phyloP scores from a whole-genome alignment of 139 green algal genomes.

The Deuterostichococcus epilithicus region DNA sequence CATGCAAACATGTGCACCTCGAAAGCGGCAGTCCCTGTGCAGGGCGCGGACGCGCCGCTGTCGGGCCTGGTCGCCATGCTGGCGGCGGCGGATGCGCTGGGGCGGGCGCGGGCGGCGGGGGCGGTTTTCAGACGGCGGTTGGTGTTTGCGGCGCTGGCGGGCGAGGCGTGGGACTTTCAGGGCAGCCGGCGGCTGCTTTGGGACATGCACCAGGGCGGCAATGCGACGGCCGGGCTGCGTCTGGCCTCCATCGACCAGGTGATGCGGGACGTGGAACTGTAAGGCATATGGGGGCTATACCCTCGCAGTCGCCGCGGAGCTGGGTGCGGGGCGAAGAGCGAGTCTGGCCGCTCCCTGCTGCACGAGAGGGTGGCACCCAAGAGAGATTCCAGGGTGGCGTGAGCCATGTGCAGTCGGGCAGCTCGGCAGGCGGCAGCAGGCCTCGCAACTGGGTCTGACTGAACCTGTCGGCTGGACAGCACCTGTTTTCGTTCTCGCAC shows the following conservation, averaged over 20 bases:
- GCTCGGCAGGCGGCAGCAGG: too few species aligned
- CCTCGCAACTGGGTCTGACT: too few species aligned
- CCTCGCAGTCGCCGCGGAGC: too few species aligned
- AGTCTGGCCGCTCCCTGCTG: too few species aligned
- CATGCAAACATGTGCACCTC: too few species aligned
- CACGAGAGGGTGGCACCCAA: too few species aligned
- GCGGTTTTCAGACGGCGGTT: constrained; percentile 39
- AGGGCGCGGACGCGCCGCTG: constrained; percentile 56
- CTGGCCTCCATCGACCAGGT: constrained; percentile 50
- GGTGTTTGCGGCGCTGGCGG: constrained; percentile 59
- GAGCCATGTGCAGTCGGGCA: too few species aligned
- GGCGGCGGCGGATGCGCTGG: constrained; percentile 51
- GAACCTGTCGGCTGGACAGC: too few species aligned
- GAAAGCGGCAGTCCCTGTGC: not conserved
- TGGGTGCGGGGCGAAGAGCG: too few species aligned
- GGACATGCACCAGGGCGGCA: constrained; percentile 41
- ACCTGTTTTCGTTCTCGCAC: too few species aligned
- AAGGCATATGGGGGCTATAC: too few species aligned
- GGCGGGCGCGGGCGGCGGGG: constrained; percentile 6
- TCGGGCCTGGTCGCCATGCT: constrained; percentile 72
- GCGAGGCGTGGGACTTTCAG: constrained; percentile 73
- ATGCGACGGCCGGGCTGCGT: constrained; percentile 32
- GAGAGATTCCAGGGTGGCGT: too few species aligned
- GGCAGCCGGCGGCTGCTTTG: constrained; percentile 65
- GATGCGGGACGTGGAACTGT: not conserved